Percentiles rank a stretch among this genome's conserved stretches.
Evolutionary conservation across 1,284 basidiomycete genomes (phyloP).

Genomic region (Rhodofomes roseus): DNA sequence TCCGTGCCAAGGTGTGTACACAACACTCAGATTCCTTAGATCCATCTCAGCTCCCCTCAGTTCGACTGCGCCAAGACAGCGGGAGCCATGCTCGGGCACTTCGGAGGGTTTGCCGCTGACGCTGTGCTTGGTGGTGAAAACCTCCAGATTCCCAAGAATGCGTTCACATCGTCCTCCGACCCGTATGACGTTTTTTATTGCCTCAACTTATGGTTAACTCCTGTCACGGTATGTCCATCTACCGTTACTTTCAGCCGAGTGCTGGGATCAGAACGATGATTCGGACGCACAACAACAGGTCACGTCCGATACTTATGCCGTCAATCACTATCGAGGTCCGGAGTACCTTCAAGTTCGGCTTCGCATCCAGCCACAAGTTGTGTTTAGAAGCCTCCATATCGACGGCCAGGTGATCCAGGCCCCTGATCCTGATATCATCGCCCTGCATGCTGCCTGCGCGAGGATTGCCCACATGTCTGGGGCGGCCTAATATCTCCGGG

Average conservation of each 20-base stretch:
- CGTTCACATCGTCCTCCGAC: slow-evolving; percentile 5
- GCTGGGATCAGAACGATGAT: no score
- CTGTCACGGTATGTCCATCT: slow-evolving; percentile 1
- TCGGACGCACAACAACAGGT: neutral
- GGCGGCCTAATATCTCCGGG: slow-evolving; percentile 8
- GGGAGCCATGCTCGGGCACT: slow-evolving; percentile 4
- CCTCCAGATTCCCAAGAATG: slow-evolving; percentile 10
- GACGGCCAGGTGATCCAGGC: slow-evolving; percentile 1
- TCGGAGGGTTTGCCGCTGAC: neutral
- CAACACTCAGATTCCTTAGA: no score
- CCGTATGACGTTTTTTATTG: neutral
- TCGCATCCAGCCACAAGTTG: neutral
- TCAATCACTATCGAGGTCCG: neutral
- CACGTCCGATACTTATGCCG: neutral
- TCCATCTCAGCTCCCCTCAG: neutral
- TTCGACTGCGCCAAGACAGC: neutral
- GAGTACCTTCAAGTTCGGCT: no score
- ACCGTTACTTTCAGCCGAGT: no score
- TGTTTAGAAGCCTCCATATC: neutral
- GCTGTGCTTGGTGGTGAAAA: slow-evolving; percentile 4
- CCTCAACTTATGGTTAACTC: slow-evolving; percentile 7
- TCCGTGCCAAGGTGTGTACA: slow-evolving; percentile 1
- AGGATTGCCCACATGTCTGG: slow-evolving; percentile 12
- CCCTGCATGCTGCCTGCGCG: slow-evolving; percentile 13
- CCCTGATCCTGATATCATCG: slow-evolving; percentile 6